Conservation (phyloP, 1,139 yeast genomes). For the Debaryomyces udenii region DNA sequence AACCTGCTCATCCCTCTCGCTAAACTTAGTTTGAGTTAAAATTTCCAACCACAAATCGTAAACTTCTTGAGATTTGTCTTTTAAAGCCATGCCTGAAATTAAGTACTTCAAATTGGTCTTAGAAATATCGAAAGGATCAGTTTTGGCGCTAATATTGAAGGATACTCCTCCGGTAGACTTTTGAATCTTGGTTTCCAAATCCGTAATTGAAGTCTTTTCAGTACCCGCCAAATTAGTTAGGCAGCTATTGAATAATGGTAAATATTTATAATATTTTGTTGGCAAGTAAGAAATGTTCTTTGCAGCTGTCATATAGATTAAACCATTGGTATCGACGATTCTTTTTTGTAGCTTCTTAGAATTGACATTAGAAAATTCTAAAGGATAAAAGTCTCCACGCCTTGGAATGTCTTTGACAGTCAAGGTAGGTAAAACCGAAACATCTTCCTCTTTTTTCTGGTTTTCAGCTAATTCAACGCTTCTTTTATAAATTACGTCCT, state of each 20-base stretch:
- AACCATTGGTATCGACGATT: slow-evolving; percentile 71
- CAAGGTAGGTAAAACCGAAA: slow-evolving; percentile 79
- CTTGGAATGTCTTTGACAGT: slow-evolving; percentile 71
- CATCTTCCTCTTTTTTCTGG: slow-evolving; percentile 72
- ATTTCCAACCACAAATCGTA: slow-evolving; percentile 71
- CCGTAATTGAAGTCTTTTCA: slow-evolving; percentile 64
- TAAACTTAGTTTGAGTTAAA: slow-evolving; percentile 68
- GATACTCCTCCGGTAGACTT: slow-evolving; percentile 83
- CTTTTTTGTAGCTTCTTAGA: slow-evolving; percentile 46
- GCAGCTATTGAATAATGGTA: slow-evolving; percentile 80
- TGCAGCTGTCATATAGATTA: slow-evolving; percentile 68
- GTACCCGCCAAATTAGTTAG: slow-evolving; percentile 86
- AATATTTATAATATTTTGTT: slow-evolving; percentile 59
- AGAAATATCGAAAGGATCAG: slow-evolving; percentile 55
- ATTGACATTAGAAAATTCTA: slow-evolving; percentile 31
- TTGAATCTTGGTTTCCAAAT: slow-evolving; percentile 82
- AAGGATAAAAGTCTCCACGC: slow-evolving; percentile 46
- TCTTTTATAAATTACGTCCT: slow-evolving; percentile 56
- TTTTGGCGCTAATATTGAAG: slow-evolving; percentile 57
- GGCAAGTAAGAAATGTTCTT: slow-evolving; percentile 62
- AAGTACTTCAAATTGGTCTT: slow-evolving; percentile 50
- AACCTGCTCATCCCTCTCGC: slow-evolving; percentile 44
- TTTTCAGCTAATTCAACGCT: slow-evolving; percentile 61
- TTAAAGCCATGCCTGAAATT: slow-evolving; percentile 72
- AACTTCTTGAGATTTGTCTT: slow-evolving; percentile 61